Percentiles rank a stretch among this genome's conserved stretches.
phyloP scores from a whole-genome alignment of 768 basidiomycete species.

The Boletus reticulatus region DNA sequence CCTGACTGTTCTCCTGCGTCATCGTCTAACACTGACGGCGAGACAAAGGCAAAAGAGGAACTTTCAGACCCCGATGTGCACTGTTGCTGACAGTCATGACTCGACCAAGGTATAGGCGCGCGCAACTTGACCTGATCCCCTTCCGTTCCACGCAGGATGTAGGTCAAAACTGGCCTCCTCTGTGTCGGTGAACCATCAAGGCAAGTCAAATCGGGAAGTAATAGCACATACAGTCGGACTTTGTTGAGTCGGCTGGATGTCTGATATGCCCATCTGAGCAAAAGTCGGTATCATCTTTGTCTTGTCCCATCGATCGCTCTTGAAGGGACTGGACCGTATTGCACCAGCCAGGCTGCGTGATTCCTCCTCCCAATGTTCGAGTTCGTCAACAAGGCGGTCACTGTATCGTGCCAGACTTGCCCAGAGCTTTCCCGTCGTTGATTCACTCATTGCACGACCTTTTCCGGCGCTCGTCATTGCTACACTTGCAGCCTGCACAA shows the following conservation, averaged over 20 bases:
- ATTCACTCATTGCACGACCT: conserved; percentile 29
- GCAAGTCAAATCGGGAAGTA: neutral
- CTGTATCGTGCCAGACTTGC: conserved; percentile 80
- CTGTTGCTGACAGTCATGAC: neutral
- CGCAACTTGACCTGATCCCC: conserved; percentile 42
- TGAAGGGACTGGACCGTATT: conserved; percentile 43
- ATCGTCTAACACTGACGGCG: conserved; percentile 1
- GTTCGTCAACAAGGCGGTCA: conserved; percentile 59
- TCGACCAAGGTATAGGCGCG: conserved; percentile 7
- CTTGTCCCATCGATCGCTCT: conserved; percentile 62
- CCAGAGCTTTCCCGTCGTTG: conserved; percentile 52
- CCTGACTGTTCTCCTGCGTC: conserved; percentile 33
- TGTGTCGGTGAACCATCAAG: conserved; percentile 7
- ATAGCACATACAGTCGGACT: conserved; percentile 11
- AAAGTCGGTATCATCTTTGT: conserved; percentile 79
- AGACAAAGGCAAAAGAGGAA: neutral
- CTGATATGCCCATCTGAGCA: conserved; percentile 53
- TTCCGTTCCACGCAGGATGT: conserved; percentile 38
- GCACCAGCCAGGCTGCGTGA: conserved; percentile 41
- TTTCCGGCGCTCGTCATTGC: conserved; percentile 46
- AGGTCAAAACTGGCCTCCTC: conserved; percentile 43
- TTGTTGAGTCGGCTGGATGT: conserved; percentile 2
- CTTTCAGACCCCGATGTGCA: neutral
- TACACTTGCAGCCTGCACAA: conserved; percentile 57
- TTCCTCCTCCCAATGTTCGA: conserved; percentile 61